Base-by-base conservation (phyloP, 2,329 filamentous ascomycete genomes). In the Chrysoporthe austroafricana region DNA sequence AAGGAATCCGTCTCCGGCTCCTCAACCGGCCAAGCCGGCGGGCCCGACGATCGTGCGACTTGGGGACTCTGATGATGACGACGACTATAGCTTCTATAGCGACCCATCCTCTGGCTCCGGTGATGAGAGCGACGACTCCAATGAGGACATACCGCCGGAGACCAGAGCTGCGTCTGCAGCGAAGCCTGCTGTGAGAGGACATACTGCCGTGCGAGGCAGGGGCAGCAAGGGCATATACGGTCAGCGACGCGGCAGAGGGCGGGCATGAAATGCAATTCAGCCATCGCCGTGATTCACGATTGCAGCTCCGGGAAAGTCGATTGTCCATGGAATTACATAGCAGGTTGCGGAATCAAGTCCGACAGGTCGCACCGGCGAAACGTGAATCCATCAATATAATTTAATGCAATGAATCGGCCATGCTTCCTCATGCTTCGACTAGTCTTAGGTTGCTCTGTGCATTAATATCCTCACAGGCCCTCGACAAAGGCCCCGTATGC, bases 41-140 rank as follows among this genome's bases (percentile, higher is more conserved):
- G 75, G 74, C 13, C 76, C 75, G 11, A 79, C 78, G 0, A 70
- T 79, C 11, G 77, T 80, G 32, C 71, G 78, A 32, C 72, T 80
- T 39, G 70, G 73, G 11, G 73, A 73, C 3, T 73, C 67, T 4
- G 63, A 73, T 13, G n/a, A 73, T 2, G 73, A 74, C 32, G 71
- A 72, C 14, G 69, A 64, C 16, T 69, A 66, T 59, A 69, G 62
- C 59, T 67, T 69, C 11, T 67, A 67, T 43, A 64, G 66, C 18
- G 58, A 46, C 8, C 57, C 60, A 2, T 59, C 56, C 14, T 66
- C 66, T 46, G 60, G 52, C 16, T 71, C 73, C 13, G 57, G n/a
- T n/a, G 18, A 44, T 32, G 14, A 69, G 66, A 36, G 73, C 70
- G 60, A 70, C 1, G 62, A 18, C 16, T 26, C 73, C 60, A 64